These are phyloP conservation scores for Scutellaria galericulata DNA, from an alignment of 257 asterid species.

Conservation along the genomic window DNA sequence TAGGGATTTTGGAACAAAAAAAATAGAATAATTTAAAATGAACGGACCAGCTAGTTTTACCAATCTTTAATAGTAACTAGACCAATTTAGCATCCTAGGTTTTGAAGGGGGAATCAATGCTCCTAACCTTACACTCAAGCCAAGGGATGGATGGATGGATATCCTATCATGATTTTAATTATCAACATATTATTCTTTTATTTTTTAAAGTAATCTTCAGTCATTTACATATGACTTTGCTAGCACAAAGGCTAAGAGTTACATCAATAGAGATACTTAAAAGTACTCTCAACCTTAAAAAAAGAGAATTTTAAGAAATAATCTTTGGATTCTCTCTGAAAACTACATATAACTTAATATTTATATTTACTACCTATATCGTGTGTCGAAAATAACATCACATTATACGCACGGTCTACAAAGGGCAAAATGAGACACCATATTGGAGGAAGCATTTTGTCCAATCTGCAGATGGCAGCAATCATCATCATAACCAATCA, in stretches of 20 bases:
- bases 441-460: background rate
- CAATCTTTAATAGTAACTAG: too few relatives aligned
- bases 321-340: conserved; percentile 19
- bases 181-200: background rate
- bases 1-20: too few relatives aligned
- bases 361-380: background rate
- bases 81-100: background rate
- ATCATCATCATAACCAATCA: conserved; percentile 21
- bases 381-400: too few relatives aligned
- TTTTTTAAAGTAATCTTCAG: conserved; percentile 19
- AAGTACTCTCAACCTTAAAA: background rate
- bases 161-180: conserved; percentile 2
- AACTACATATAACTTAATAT: too few relatives aligned
- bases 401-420: background rate
- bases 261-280: conserved; percentile 31
- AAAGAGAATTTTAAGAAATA: background rate
- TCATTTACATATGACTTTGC: conserved; percentile 12
- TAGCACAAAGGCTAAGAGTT: conserved; percentile 21
- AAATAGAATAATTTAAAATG: too few relatives aligned
- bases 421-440: background rate
- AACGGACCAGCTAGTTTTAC: too few relatives aligned
- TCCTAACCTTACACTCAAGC: conserved; percentile 18
- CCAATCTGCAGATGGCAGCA: conserved; percentile 19
- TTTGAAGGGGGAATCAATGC: conserved; percentile 49
- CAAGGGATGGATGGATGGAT: conserved; percentile 32